phyloP scores from a whole-genome alignment of 2,329 filamentous ascomycete genomes.

The Beauveria sp. region DNA sequence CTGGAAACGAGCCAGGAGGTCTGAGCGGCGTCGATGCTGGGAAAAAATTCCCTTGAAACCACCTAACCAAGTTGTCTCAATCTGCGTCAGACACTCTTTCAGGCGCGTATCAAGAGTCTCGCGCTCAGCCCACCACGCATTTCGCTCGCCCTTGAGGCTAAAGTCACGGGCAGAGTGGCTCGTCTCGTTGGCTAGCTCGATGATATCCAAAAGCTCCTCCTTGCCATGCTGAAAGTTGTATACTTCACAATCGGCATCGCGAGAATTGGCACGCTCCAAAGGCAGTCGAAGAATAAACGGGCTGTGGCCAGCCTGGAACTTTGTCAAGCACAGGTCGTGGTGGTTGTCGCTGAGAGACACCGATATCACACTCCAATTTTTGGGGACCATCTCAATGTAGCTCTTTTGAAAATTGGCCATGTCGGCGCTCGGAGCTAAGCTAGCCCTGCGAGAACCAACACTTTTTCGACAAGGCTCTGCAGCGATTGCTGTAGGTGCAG shows the following conservation, averaged over 20 bases:
- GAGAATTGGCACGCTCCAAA: constrained; percentile 70
- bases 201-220: constrained; percentile 73
- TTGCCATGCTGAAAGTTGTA: constrained; percentile 80
- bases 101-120: constrained; percentile 72
- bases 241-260: constrained; percentile 68
- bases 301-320: constrained; percentile 63
- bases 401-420: constrained; percentile 64
- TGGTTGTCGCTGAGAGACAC: constrained; percentile 73
- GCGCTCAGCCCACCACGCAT: constrained; percentile 83
- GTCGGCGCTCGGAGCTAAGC: constrained; percentile 41
- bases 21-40: constrained; percentile 54
- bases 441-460: constrained; percentile 28
- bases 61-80: constrained; percentile 90
- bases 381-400: constrained; percentile 79
- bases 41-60: constrained; percentile 95
- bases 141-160: constrained; percentile 65
- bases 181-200: constrained; percentile 72
- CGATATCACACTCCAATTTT: constrained; percentile 77
- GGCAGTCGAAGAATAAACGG: constrained; percentile 86
- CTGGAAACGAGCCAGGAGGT: constrained; percentile 67
- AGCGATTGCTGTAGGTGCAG: not conserved
- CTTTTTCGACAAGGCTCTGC: constrained; percentile 22
- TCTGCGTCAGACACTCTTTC: constrained; percentile 69
- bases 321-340: constrained; percentile 84
- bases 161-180: constrained; percentile 69